Base-by-base conservation (phyloP, 2,329 filamentous ascomycete species). In the Pestalotiopsis sp. region DNA sequence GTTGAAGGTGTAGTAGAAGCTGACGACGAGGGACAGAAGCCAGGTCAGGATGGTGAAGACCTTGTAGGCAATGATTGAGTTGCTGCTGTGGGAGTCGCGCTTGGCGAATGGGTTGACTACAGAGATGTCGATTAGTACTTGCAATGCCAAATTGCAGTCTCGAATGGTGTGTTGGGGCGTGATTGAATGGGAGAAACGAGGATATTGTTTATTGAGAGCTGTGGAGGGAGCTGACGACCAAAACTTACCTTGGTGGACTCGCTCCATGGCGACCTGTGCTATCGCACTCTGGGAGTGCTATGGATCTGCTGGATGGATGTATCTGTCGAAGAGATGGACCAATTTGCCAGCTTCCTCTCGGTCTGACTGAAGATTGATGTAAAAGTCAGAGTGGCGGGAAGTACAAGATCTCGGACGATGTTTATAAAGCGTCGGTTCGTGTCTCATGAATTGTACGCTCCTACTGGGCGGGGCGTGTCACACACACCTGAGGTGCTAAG, bases 21-120 rank as follows among this genome's bases (percentile, higher is more conserved):
- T 89, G 64, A 90, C 86, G 74, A 93, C 79, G 67, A 96, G 83
- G 52, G 93, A 88, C 59, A 97, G 81, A 36, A 93, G 80, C 91
- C 93, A 97, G 45, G 90, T 91, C 64, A 94, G 70, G 58, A 91
- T 86, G 3, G 93, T 93, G 70, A 94, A 82, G 77, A 94, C 81
- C 80, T 93, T 94, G 87, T 96, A 96, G 45, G 89, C 84, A 72
- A 89, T 83, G 74, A 97, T 83, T 64, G 89, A 85, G 70, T 84
- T 83, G 38, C 82, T 80, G 70, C 85, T 85, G 77, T 93, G 90
- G 20, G 88, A 85, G 69, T 94, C 91, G 75, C 89, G 89, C 80
- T 86, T 90, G 69, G 87, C 84, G 82, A 96, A 96, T 36, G 93
- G 93, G 79, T 96, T 96, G 78, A 89, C 91, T 93, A 71, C 3